These are phyloP conservation scores for Apiospora kogelbergensis DNA, from an alignment of 2,329 filamentous ascomycete genomes.

Conservation along the genomic window DNA sequence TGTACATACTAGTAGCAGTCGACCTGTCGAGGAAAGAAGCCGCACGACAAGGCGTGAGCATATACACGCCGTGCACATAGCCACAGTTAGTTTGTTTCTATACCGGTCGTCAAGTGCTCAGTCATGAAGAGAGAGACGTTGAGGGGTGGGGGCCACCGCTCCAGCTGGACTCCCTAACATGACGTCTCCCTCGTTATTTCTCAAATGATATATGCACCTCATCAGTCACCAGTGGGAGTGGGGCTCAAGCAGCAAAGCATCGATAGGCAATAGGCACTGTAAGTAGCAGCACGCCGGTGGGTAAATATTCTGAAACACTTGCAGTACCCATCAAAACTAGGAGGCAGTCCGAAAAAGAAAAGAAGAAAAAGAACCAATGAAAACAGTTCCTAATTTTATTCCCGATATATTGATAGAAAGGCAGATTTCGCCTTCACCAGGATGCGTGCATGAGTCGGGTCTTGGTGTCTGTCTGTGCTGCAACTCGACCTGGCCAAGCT, in stretches of 20 bases:
- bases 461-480: background rate
- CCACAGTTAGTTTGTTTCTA: background rate
- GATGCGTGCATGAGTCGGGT: background rate
- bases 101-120: background rate
- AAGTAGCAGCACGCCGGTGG: background rate
- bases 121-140: background rate
- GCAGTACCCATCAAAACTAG: background rate
- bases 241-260: background rate
- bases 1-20: background rate
- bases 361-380: background rate
- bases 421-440: slow-evolving; percentile 2
- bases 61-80: background rate
- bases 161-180: background rate
- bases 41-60: background rate
- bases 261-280: background rate
- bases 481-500: background rate
- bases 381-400: background rate
- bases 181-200: slow-evolving; percentile 3
- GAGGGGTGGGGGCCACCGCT: background rate
- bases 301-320: background rate
- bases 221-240: slow-evolving; percentile 5
- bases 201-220: slow-evolving; percentile 5
- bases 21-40: background rate
- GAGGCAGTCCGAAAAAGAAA: background rate
- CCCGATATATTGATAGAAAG: background rate